Percentiles rank a stretch among this genome's conserved stretches.
phyloP scores from a whole-genome alignment of 805 yeast species.

The Yarrowia sp. region DNA sequence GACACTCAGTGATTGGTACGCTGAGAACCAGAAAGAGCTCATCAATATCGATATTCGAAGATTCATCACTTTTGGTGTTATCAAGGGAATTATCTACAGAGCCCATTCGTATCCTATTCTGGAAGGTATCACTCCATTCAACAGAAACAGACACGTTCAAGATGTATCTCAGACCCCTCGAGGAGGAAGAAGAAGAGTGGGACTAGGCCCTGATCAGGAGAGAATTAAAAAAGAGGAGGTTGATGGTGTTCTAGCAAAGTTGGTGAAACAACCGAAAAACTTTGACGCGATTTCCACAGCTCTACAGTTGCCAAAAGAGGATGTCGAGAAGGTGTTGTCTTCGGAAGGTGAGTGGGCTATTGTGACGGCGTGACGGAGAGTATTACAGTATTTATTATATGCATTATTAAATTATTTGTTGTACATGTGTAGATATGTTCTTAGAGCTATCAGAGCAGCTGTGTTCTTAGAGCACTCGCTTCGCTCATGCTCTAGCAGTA shows the following conservation, averaged over 20 bases:
- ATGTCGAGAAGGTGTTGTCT: slow-evolving; percentile 51
- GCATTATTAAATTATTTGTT: neutral
- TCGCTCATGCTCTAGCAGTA: slow-evolving; percentile 28
- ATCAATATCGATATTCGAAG: slow-evolving; percentile 74
- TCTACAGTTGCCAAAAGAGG: slow-evolving; percentile 53
- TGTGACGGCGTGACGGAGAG: slow-evolving; percentile 36
- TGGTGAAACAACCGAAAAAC: slow-evolving; percentile 34
- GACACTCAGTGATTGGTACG: slow-evolving; percentile 77
- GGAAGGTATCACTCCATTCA: slow-evolving; percentile 30
- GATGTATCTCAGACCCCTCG: slow-evolving; percentile 1
- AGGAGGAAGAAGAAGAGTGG: slow-evolving; percentile 8
- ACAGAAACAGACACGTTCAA: slow-evolving; percentile 13
- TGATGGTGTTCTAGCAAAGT: slow-evolving; percentile 30
- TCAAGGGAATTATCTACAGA: slow-evolving; percentile 77
- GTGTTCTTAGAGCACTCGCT: neutral
- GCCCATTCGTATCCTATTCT: slow-evolving; percentile 73
- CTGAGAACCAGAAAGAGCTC: slow-evolving; percentile 58
- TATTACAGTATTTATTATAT: slow-evolving; percentile 1
- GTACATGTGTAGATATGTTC: too few relatives aligned
- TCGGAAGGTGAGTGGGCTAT: slow-evolving; percentile 52
- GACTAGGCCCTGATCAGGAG: slow-evolving; percentile 9
- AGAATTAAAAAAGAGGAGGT: slow-evolving; percentile 27
- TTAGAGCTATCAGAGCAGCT: neutral
- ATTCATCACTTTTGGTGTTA: slow-evolving; percentile 81
- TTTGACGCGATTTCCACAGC: slow-evolving; percentile 60